Conservation (phyloP, 148 eudicot genomes). For the Gaultheria prostrata region DNA sequence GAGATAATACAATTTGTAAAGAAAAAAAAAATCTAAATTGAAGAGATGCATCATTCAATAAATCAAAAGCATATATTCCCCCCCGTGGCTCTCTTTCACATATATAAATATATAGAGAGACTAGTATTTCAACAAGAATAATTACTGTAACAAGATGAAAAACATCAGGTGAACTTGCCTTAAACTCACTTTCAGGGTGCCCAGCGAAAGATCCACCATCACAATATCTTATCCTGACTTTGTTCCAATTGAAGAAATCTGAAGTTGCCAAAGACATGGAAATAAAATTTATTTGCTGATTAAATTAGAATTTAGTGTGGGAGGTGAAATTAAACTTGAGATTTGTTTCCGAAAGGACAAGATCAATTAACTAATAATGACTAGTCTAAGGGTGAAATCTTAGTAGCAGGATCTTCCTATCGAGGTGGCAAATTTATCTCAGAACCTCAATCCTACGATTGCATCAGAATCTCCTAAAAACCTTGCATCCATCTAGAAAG, state of each 20-base stretch:
- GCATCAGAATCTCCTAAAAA: not conserved
- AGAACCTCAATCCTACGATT: not conserved
- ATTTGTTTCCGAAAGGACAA: not conserved
- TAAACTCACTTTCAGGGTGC: slow-evolving; percentile 57
- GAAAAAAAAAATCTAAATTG: not conserved
- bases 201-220: slow-evolving; percentile 96
- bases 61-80: too few species aligned
- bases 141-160: slow-evolving; percentile 8
- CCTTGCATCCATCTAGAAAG: not conserved
- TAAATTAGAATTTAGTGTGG: not conserved
- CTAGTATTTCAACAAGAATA: not conserved
- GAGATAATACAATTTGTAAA: not conserved
- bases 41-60: too few species aligned
- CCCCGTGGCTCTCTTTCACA: too few species aligned
- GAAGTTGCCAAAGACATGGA: slow-evolving; percentile 18
- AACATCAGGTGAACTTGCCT: slow-evolving; percentile 36
- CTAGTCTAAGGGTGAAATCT: not conserved
- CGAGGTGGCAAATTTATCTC: not conserved
- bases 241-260: slow-evolving; percentile 97
- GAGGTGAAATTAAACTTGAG: not conserved
- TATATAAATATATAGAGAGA: not conserved
- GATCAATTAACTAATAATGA: not conserved
- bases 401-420: not conserved
- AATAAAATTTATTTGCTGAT: not conserved
- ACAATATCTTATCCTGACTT: slow-evolving; percentile 88